phyloP scores from a whole-genome alignment of 164 flowering plant genomes.

The Aristolochia californica region DNA sequence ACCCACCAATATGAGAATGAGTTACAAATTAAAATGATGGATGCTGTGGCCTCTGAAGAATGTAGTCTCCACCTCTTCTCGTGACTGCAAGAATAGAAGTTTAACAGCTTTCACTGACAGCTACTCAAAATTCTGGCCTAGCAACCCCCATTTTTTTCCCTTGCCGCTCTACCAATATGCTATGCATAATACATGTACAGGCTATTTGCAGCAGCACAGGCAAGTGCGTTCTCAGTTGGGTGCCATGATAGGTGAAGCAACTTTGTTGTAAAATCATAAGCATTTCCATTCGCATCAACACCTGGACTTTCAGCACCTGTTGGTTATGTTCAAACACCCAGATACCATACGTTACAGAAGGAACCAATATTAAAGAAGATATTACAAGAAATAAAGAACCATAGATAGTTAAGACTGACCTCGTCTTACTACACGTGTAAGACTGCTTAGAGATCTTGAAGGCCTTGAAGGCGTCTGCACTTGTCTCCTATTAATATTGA shows the following conservation, averaged over 20 bases:
- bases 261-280: conserved; percentile 84
- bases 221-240: conserved; percentile 85
- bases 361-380: background rate
- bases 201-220: conserved; percentile 99
- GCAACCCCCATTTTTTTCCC: conserved; percentile 11
- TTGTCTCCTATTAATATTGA: conserved; percentile 51
- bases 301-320: conserved; percentile 70
- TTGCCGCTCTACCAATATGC: conserved; percentile 12
- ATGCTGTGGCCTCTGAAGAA: conserved; percentile 18
- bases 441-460: conserved; percentile 74
- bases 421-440: conserved; percentile 85
- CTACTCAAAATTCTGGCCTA: conserved; percentile 23
- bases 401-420: conserved; percentile 31
- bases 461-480: conserved; percentile 87
- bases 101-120: conserved; percentile 24
- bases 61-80: conserved; percentile 21
- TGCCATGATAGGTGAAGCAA: conserved; percentile 98
- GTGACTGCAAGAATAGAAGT: conserved; percentile 15
- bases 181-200: conserved; percentile 97
- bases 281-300: conserved; percentile 85
- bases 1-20: conserved; percentile 14
- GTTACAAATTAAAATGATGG: conserved; percentile 6
- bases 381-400: too few species aligned
- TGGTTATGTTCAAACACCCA: background rate
- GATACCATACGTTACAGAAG: background rate